A percentile compares a stretch with the other conserved stretches of the same genome.
Conservation (phyloP, 2,329 filamentous ascomycete species). For the Nigrograna mackinnonii region DNA sequence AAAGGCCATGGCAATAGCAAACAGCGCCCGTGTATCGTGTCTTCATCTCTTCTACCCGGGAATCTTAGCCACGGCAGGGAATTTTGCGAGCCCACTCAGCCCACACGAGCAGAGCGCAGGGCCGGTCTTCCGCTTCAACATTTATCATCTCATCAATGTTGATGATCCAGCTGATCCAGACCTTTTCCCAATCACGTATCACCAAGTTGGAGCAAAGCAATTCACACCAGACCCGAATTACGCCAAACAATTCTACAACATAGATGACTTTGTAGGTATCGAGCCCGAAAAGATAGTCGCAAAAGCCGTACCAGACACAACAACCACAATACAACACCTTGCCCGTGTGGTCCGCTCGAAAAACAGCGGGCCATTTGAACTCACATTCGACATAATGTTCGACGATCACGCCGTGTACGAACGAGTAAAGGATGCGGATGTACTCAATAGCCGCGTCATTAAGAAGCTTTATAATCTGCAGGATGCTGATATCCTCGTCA, state of each 20-base stretch:
- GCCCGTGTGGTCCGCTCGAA: slow-evolving; percentile 1
- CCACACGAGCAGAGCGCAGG: not conserved
- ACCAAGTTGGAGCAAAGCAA: not conserved
- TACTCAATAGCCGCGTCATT: slow-evolving; percentile 35
- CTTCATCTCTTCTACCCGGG: not conserved
- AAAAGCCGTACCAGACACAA: not conserved
- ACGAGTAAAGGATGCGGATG: slow-evolving; percentile 37
- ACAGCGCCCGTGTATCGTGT: not conserved
- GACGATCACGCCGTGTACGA: not conserved
- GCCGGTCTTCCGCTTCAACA: not conserved
- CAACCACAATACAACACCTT: not conserved
- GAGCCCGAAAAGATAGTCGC: too few species aligned
- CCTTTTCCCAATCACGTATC: not conserved
- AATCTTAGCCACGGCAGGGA: not conserved
- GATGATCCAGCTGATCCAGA: not conserved
- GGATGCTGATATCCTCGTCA: slow-evolving; percentile 32
- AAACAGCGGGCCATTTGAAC: not conserved
- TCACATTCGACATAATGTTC: not conserved
- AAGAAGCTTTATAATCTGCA: slow-evolving; percentile 29
- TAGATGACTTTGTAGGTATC: too few species aligned
- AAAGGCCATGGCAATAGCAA: not conserved
- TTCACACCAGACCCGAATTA: not conserved
- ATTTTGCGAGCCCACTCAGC: not conserved
- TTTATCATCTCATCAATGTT: not conserved
- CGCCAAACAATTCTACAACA: not conserved